Conservation (phyloP, 2,329 filamentous ascomycete species). For the Epichloe amarillans region DNA sequence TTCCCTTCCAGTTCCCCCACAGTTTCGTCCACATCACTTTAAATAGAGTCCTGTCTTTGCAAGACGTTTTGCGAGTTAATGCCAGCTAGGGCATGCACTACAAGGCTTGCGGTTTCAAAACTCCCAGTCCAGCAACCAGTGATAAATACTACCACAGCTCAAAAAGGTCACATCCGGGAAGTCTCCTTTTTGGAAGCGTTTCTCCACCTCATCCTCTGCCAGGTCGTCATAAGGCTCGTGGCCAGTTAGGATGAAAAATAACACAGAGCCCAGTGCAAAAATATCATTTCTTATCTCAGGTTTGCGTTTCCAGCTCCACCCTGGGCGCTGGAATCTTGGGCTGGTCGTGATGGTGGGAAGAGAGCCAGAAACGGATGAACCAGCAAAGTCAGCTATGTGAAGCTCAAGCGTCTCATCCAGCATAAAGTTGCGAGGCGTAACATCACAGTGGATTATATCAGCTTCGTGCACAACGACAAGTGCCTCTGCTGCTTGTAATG, state of each 20-base stretch:
- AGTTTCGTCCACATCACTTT: no score
- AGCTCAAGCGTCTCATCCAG: no score
- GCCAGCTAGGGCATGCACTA: background rate
- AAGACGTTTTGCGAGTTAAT: background rate
- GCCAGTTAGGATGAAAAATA: background rate
- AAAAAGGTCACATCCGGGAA: background rate
- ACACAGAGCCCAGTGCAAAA: background rate
- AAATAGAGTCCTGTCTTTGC: background rate
- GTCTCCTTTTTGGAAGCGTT: background rate
- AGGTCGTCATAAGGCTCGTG: background rate
- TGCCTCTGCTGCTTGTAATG: background rate
- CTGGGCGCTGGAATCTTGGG: no score
- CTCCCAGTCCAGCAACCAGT: background rate
- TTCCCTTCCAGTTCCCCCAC: no score
- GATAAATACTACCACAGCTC: background rate
- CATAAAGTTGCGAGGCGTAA: no score
- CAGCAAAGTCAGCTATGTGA: no score
- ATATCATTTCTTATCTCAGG: background rate
- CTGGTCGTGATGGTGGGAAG: no score
- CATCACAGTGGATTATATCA: no score
- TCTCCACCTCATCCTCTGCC: background rate
- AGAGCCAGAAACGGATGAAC: no score
- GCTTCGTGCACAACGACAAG: background rate
- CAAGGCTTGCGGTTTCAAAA: background rate
- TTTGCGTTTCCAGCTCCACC: no score